Conservation (phyloP, 441 rosid genomes). For the Geranium incanum region DNA sequence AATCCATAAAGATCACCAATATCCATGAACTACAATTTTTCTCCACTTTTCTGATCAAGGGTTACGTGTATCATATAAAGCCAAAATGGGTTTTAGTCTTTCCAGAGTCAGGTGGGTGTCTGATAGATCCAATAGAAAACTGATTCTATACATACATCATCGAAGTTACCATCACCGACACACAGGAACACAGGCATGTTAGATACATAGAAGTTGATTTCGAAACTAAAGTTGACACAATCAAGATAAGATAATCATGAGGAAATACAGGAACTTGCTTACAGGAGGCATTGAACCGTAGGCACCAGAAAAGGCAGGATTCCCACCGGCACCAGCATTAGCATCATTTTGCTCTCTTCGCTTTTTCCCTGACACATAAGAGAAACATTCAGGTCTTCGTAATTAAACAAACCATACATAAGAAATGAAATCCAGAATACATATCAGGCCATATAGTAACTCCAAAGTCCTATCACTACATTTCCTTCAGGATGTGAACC, state of each 20-base stretch:
- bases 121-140: background rate
- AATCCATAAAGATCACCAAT: background rate
- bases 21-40: background rate
- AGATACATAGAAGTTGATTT: background rate
- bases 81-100: background rate
- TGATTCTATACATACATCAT: background rate
- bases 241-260: background rate
- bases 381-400: background rate
- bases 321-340: conserved; percentile 38
- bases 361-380: conserved; percentile 47
- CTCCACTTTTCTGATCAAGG: background rate
- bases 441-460: background rate
- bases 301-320: conserved; percentile 59
- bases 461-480: background rate
- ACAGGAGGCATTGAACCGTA: conserved; percentile 81
- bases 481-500: background rate
- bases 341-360: conserved; percentile 80
- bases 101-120: background rate
- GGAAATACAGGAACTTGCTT: conserved; percentile 25
- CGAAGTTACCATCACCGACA: background rate
- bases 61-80: background rate
- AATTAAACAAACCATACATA: background rate
- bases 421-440: background rate
- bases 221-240: conserved; percentile 12
- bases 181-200: background rate